Percentiles rank a stretch among this genome's conserved stretches.
Conservation (phyloP, 2,329 filamentous ascomycete genomes). For the Amesomyces nigricolor region DNA sequence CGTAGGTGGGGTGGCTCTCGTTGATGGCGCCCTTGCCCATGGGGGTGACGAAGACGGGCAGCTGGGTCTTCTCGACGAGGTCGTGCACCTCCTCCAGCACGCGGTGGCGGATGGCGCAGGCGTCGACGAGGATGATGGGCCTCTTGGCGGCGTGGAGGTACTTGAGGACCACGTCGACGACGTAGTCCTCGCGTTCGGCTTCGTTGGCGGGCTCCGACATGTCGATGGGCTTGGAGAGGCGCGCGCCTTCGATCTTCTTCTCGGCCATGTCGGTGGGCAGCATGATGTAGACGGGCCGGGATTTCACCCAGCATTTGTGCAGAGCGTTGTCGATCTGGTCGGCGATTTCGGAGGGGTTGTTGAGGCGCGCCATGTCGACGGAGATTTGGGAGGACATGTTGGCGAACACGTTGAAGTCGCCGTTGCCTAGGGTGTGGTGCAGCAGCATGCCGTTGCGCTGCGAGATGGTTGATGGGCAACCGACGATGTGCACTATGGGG, state of each 20-base stretch:
- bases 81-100: conserved; percentile 67
- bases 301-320: conserved; percentile 65
- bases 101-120: conserved; percentile 72
- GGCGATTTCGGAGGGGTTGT: conserved; percentile 63
- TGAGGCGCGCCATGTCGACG: conserved; percentile 64
- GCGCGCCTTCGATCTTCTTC: conserved; percentile 67
- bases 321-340: conserved; percentile 73
- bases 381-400: conserved; percentile 72
- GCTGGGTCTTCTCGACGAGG: conserved; percentile 64
- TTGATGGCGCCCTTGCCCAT: conserved; percentile 86
- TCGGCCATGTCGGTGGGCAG: conserved; percentile 76
- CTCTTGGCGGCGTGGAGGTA: conserved; percentile 67
- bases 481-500: conserved; percentile 64
- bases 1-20: conserved; percentile 68
- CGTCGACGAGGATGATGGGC: conserved; percentile 76
- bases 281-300: conserved; percentile 76
- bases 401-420: conserved; percentile 77
- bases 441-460: conserved; percentile 45
- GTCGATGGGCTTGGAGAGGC: conserved; percentile 66
- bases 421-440: conserved; percentile 69
- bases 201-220: conserved; percentile 61
- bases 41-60: conserved; percentile 81
- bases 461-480: conserved; percentile 44
- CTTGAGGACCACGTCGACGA: conserved; percentile 72
- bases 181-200: conserved; percentile 67